These are phyloP conservation scores for Fomitopsis pinicola DNA, from an alignment of 1,284 basidiomycete species.

Conservation along the genomic window DNA sequence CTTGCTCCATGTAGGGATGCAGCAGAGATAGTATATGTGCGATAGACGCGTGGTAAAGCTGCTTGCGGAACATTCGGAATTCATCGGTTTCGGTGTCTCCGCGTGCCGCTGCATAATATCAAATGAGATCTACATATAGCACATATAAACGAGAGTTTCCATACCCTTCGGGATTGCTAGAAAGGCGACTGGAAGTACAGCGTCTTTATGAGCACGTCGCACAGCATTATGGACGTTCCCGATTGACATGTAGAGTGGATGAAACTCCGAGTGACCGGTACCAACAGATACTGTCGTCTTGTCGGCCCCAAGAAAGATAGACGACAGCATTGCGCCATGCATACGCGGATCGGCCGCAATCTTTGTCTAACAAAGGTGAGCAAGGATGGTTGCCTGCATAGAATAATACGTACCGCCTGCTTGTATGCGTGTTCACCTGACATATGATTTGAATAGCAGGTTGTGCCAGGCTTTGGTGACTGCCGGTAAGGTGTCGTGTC, in stretches of 20 bases:
- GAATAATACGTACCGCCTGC: too few species aligned
- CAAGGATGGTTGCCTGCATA: too few species aligned
- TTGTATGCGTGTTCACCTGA: too few species aligned
- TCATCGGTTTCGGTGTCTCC: too few species aligned
- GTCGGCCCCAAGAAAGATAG: not conserved
- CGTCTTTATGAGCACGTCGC: slow-evolving; percentile 18
- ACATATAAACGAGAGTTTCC: not conserved
- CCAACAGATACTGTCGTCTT: slow-evolving; percentile 21
- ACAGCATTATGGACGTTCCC: slow-evolving; percentile 16
- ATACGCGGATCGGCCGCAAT: too few species aligned
- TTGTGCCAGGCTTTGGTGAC: too few species aligned
- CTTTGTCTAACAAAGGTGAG: too few species aligned
- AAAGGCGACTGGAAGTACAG: slow-evolving; percentile 15
- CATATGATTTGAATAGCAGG: too few species aligned
- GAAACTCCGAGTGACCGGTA: slow-evolving; percentile 18
- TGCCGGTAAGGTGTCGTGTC: too few species aligned
- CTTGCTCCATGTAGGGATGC: slow-evolving; percentile 14
- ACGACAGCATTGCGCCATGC: too few species aligned
- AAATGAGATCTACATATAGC: too few species aligned
- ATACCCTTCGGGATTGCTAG: slow-evolving; percentile 23
- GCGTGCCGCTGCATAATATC: too few species aligned
- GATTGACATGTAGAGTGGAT: slow-evolving; percentile 14
- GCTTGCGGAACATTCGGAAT: not conserved
- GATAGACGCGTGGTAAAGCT: slow-evolving; percentile 3
- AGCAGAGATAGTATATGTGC: slow-evolving; percentile 12